These are phyloP conservation scores for Pueraria montana DNA, from an alignment of 306 rosid genomes.

Conservation along the genomic window DNA sequence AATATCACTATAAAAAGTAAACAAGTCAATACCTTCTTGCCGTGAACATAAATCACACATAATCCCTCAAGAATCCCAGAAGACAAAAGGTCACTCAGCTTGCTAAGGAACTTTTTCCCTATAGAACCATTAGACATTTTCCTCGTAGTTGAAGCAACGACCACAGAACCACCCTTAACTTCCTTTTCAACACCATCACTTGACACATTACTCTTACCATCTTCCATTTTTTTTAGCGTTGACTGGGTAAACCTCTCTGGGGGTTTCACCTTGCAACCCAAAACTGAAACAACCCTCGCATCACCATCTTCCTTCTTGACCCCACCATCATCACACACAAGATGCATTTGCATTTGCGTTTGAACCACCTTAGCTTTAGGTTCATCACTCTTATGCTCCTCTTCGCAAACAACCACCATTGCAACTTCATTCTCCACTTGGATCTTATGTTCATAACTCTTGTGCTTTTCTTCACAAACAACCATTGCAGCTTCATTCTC, in stretches of 20 bases:
- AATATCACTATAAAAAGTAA: not conserved
- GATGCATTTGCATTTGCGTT: not conserved
- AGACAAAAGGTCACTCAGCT: conserved; percentile 70
- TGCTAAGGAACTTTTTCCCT: conserved; percentile 62
- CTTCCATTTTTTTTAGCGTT: conserved; percentile 47
- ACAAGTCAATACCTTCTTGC: conserved; percentile 62
- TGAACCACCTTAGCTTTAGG: not conserved
- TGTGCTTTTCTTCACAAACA: conserved; percentile 36
- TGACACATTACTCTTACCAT: not conserved
- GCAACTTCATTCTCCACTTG: too few species aligned
- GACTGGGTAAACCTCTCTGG: conserved; percentile 59
- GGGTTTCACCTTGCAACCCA: conserved; percentile 35
- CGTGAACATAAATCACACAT: conserved; percentile 61
- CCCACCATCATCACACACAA: not conserved
- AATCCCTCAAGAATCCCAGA: conserved; percentile 83
- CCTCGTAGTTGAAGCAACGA: conserved; percentile 25
- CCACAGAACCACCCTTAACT: not conserved
- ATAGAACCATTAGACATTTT: conserved; percentile 30
- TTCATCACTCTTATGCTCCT: conserved; percentile 35
- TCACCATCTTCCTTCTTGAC: not conserved
- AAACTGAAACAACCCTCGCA: not conserved
- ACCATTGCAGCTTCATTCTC: not conserved
- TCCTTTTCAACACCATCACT: not conserved
- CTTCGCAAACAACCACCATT: conserved; percentile 25
- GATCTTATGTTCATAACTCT: conserved; percentile 11